Evolutionary conservation across 208 protist species (phyloP), one percentile per base, ranked within the genome.

Genomic region (Acanthamoeba royreba): DNA sequence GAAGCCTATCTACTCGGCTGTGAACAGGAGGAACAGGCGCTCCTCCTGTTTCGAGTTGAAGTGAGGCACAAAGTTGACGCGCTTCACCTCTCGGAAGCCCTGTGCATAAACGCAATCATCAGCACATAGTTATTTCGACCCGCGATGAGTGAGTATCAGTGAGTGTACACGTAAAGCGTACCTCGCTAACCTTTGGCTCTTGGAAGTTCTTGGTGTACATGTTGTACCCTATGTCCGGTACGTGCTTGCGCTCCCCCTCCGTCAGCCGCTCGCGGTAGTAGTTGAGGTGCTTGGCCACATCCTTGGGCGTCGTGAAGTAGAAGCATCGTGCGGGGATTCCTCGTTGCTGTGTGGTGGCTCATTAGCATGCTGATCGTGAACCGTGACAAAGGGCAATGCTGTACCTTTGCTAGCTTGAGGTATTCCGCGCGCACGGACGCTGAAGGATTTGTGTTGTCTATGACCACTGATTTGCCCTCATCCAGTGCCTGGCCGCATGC

Each of bases 371-470:
- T 7, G 13, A 66, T 66, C 0, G 55, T 0, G 38, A 92, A 40
- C 46, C 38, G 22, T 22, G 83, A 35, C 47, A 22, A 22, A 22
- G 19, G 25, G 25, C 49, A 31, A 11, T 47, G 13, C 22, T 2
- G 28, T 22, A 69, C 42, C 49, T 87, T 96, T 4, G 94, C 97
- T 13, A 98, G 40, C 19, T 94, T 61, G 22, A 98, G 94, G 87
- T 97, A 98, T 22, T 85, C 74, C 72, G 92, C 83, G 46, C 98
- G 96, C 35, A 96, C 96, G 7, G 58, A 86, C 13, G 93, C 91
- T 15, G 93, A 94, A 2, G 97, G 97, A 94, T 98, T 98, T 4
- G 98, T 98, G 93, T 99, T 99, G 93, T 99, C 98, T 7, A 99
- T 79, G 0, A 98, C 97, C 28, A 98, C 95, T 46, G 97, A 97